A percentile compares a stretch with the other conserved stretches of the same genome.
Conservation (phyloP, 192 early-diverging fungal genomes). For the Umbelopsis isabellina region DNA sequence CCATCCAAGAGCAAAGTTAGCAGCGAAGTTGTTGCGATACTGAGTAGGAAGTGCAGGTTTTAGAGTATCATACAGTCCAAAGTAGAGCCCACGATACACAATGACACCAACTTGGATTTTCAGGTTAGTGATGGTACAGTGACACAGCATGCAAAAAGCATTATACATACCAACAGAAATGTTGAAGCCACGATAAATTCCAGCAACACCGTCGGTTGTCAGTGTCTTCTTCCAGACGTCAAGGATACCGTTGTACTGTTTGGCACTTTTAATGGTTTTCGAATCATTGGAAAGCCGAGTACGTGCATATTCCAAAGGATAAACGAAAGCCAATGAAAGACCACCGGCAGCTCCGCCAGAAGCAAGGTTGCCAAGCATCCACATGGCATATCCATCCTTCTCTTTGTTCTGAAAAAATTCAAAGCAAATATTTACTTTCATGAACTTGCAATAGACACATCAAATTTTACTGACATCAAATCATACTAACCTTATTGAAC, state of each 20-base stretch:
- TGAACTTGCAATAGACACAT: neutral
- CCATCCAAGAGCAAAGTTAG: slow-evolving; percentile 54
- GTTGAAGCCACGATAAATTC: slow-evolving; percentile 96
- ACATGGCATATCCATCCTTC: slow-evolving; percentile 76
- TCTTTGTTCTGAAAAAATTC: slow-evolving; percentile 47
- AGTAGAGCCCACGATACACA: slow-evolving; percentile 83
- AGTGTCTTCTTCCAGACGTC: slow-evolving; percentile 84
- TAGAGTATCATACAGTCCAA: slow-evolving; percentile 75
- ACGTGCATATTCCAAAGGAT: slow-evolving; percentile 96
- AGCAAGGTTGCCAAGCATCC: slow-evolving; percentile 90
- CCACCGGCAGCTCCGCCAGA: slow-evolving; percentile 95
- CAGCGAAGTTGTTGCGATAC: slow-evolving; percentile 42
- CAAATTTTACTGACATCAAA: neutral
- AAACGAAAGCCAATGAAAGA: slow-evolving; percentile 84
- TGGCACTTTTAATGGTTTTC: slow-evolving; percentile 72
- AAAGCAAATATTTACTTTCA: neutral
- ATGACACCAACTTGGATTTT: slow-evolving; percentile 73
- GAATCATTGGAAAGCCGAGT: slow-evolving; percentile 94
- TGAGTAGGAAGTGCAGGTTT: slow-evolving; percentile 44
- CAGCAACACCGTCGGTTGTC: slow-evolving; percentile 79
- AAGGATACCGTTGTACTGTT: slow-evolving; percentile 91
- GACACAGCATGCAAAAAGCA: neutral
- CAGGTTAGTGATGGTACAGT: too few species aligned
- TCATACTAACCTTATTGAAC: slow-evolving; percentile 65
- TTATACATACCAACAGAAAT: slow-evolving; percentile 60